Percentiles rank a stretch among this genome's conserved stretches.
Conservation (phyloP, 306 rosid species). For the Ammopiptanthus mongolicus region DNA sequence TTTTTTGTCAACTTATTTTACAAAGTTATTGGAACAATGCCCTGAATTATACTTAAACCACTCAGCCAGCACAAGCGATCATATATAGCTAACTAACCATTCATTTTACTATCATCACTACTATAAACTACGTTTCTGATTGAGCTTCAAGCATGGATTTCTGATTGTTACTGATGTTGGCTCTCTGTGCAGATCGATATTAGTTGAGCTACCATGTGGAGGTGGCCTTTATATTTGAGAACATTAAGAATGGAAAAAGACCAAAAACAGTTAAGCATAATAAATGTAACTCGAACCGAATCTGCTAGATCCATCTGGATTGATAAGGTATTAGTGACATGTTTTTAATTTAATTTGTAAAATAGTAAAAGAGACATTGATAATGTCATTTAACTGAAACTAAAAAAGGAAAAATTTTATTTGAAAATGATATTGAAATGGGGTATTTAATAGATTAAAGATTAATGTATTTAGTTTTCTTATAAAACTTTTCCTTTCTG, state of each 20-base stretch:
- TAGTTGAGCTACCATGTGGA: too few species aligned
- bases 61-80: not conserved
- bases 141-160: not conserved
- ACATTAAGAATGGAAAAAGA: too few species aligned
- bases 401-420: too few species aligned
- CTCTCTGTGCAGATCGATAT: too few species aligned
- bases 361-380: not conserved
- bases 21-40: not conserved
- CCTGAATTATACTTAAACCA: too few species aligned
- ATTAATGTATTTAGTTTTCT: too few species aligned
- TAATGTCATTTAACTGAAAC: not conserved
- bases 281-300: not conserved
- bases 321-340: not conserved
- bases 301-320: not conserved
- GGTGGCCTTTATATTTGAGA: too few species aligned
- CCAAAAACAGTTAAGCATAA: too few species aligned
- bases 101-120: not conserved
- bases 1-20: not conserved
- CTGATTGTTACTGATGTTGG: too few species aligned
- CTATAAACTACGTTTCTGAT: not conserved
- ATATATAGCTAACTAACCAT: not conserved
- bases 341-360: not conserved
- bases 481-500: too few species aligned
- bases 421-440: too few species aligned
- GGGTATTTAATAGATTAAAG: too few species aligned